Conservation (phyloP, 23 red algal species). For the Gracilaria vermiculophylla region DNA sequence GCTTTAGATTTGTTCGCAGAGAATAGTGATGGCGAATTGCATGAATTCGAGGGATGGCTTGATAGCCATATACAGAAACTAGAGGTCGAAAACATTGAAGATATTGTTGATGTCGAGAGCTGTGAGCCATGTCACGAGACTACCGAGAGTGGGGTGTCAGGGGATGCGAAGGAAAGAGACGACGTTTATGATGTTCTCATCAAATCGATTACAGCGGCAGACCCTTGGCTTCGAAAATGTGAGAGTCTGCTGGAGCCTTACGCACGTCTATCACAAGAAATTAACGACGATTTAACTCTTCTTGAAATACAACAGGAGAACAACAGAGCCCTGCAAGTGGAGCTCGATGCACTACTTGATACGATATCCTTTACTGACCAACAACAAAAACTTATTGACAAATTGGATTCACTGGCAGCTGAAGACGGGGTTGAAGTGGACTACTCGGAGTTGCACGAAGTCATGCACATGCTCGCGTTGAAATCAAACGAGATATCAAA, state of each 20-base stretch:
- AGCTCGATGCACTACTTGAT: slow-evolving; percentile 26
- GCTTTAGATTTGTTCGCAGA: slow-evolving; percentile 31
- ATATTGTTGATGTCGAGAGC: slow-evolving; percentile 60
- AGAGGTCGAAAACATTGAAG: slow-evolving; percentile 61
- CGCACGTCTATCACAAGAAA: slow-evolving; percentile 39
- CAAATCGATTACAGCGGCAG: slow-evolving; percentile 18
- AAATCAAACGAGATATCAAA: slow-evolving; percentile 14
- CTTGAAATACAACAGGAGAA: slow-evolving; percentile 54
- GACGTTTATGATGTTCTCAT: slow-evolving; percentile 39
- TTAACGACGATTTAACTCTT: slow-evolving; percentile 6
- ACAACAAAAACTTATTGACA: slow-evolving; percentile 44
- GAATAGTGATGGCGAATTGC: background rate
- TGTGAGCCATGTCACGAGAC: slow-evolving; percentile 20
- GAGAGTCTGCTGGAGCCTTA: slow-evolving; percentile 47
- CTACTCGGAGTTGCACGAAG: slow-evolving; percentile 5
- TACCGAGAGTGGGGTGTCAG: background rate
- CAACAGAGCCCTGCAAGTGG: background rate
- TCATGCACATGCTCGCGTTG: slow-evolving; percentile 5
- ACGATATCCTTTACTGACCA: slow-evolving; percentile 10
- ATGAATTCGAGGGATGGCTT: slow-evolving; percentile 42
- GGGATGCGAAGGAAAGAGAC: background rate
- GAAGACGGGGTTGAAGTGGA: background rate
- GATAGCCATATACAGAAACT: slow-evolving; percentile 29
- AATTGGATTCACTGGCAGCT: background rate
- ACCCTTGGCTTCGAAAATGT: slow-evolving; percentile 60